Evolutionary conservation across 1,284 basidiomycete species (phyloP).

Genomic region (Lentinus polychrous): DNA sequence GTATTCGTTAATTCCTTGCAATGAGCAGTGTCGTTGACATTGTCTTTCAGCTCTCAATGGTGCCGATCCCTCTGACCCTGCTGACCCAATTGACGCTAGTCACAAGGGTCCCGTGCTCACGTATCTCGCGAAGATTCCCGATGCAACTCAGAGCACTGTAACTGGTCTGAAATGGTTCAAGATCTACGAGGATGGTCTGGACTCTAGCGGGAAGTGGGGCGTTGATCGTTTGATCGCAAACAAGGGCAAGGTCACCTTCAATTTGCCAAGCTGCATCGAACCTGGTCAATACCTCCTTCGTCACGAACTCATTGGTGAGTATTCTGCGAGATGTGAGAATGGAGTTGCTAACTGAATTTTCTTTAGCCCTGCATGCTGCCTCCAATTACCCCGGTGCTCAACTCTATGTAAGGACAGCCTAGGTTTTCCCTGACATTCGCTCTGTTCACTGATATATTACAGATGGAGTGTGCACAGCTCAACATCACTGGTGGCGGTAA

Average conservation of each 20-base stretch:
- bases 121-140: conserved; percentile 43
- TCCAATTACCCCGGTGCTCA: conserved; percentile 44
- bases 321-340: not conserved
- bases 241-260: conserved; percentile 49
- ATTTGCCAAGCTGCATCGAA: conserved; percentile 41
- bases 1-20: no score
- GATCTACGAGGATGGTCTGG: conserved; percentile 38
- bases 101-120: conserved; percentile 49
- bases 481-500: conserved; percentile 44
- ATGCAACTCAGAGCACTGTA: conserved; percentile 37
- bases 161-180: conserved; percentile 54
- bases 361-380: conserved; percentile 35
- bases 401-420: conserved; percentile 28
- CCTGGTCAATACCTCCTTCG: conserved; percentile 47
- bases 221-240: conserved; percentile 43
- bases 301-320: conserved; percentile 44
- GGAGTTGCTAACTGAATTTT: not conserved
- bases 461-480: conserved; percentile 42
- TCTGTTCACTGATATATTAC: not conserved
- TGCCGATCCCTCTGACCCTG: conserved; percentile 34
- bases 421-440: not conserved
- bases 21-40: not conserved
- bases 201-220: conserved; percentile 33
- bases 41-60: conserved; percentile 29
- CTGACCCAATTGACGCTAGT: conserved; percentile 45